phyloP scores from a whole-genome alignment of 495 filamentous ascomycete genomes.

The Lophiostoma macrostomum region DNA sequence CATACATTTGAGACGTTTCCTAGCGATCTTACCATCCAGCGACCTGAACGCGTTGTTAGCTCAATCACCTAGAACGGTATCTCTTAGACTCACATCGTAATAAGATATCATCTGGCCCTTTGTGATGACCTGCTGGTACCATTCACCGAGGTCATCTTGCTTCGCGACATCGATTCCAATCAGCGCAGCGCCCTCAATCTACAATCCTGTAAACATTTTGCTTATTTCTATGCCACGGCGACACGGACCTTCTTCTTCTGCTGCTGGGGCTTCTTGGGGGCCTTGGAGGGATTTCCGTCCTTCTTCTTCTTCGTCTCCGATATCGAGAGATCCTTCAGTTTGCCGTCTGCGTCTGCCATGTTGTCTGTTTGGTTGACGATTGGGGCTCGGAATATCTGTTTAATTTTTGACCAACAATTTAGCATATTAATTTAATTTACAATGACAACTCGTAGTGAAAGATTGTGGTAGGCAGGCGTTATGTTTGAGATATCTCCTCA shows the following conservation, averaged over 20 bases:
- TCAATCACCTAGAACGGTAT: neutral
- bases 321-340: slow-evolving; percentile 28
- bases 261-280: slow-evolving; percentile 25
- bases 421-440: no score
- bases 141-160: slow-evolving; percentile 80
- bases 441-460: no score
- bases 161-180: slow-evolving; percentile 86
- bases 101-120: slow-evolving; percentile 95
- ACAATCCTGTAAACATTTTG: slow-evolving; percentile 6
- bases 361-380: neutral
- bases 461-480: no score
- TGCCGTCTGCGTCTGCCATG: slow-evolving; percentile 26
- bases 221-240: no score
- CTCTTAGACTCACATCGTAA: slow-evolving; percentile 87
- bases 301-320: slow-evolving; percentile 25
- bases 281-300: slow-evolving; percentile 8
- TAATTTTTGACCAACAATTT: no score
- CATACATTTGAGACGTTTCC: neutral
- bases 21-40: slow-evolving; percentile 12
- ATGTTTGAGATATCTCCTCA: no score
- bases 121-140: slow-evolving; percentile 94
- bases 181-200: slow-evolving; percentile 59
- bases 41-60: slow-evolving; percentile 1
- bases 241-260: slow-evolving; percentile 27
- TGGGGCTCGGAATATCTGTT: neutral